These are phyloP conservation scores for Xylariaceae sp. DNA, from an alignment of 2,329 filamentous ascomycete genomes.

Conservation along the genomic window DNA sequence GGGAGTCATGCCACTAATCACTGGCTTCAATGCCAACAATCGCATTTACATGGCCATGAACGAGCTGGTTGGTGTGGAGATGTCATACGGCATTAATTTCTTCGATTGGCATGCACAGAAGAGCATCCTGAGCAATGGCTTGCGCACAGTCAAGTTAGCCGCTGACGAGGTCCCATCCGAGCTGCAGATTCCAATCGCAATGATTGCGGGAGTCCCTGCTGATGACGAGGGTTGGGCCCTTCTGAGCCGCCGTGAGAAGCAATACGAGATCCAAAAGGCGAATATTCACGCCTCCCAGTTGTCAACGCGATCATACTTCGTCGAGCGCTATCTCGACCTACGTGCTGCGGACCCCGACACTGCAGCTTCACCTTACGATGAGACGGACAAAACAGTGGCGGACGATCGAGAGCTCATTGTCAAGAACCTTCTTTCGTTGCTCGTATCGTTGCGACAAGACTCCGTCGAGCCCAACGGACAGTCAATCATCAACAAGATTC, in stretches of 20 bases:
- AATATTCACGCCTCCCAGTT: constrained; percentile 83
- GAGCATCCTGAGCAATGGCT: constrained; percentile 64
- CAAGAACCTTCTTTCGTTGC: constrained; percentile 69
- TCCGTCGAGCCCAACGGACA: constrained; percentile 72
- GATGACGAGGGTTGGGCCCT: constrained; percentile 24
- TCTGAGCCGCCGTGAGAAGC: constrained; percentile 53
- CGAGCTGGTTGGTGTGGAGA: constrained; percentile 71
- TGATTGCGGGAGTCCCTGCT: constrained; percentile 42
- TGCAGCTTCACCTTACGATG: constrained; percentile 26
- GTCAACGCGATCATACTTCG: constrained; percentile 76
- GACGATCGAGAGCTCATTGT: constrained; percentile 78
- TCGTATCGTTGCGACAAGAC: constrained; percentile 74
- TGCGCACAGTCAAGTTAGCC: constrained; percentile 66
- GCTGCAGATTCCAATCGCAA: constrained; percentile 42
- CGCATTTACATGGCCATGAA: constrained; percentile 79
- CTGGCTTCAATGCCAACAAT: constrained; percentile 77
- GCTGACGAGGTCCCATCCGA: constrained; percentile 66
- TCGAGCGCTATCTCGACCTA: constrained; percentile 80
- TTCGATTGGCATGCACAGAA: constrained; percentile 77
- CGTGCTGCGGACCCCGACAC: constrained; percentile 56
- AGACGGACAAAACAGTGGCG: constrained; percentile 59
- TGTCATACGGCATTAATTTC: constrained; percentile 74
- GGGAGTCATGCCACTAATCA: constrained; percentile 64
- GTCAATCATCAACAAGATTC: constrained; percentile 76
- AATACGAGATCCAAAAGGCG: constrained; percentile 87